A percentile compares a stretch with the other conserved stretches of the same genome.
phyloP scores from a whole-genome alignment of 495 filamentous ascomycete genomes.

The Penicillium desertorum region DNA sequence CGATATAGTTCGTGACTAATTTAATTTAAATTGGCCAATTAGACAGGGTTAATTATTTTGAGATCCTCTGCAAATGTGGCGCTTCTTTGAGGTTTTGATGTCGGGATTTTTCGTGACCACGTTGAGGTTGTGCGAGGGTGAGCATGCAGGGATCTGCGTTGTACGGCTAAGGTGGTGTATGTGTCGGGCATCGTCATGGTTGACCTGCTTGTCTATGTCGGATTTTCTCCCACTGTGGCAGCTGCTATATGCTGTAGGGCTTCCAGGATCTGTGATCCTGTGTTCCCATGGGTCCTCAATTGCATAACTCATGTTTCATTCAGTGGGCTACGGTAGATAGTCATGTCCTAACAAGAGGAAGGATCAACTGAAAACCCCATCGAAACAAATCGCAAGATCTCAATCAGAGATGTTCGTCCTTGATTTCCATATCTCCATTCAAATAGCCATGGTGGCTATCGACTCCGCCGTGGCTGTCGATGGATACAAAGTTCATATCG shows the following conservation, averaged over 20 bases:
- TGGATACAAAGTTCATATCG: neutral
- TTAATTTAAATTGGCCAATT: neutral
- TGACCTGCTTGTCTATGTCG: neutral
- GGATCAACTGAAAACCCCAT: neutral
- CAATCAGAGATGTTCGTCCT: neutral
- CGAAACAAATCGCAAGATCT: neutral
- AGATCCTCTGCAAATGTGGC: neutral
- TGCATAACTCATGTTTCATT: neutral
- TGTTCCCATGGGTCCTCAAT: neutral
- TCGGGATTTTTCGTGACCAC: neutral
- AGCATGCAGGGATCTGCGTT: neutral
- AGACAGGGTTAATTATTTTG: neutral
- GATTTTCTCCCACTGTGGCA: constrained; percentile 1
- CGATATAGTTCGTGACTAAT: neutral
- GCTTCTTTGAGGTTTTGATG: neutral
- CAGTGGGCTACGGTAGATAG: neutral
- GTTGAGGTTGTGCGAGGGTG: neutral
- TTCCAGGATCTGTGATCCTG: neutral
- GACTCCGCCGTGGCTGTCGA: neutral
- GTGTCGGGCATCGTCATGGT: neutral
- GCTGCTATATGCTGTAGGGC: neutral
- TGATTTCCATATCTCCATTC: neutral
- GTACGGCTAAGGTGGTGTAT: constrained; percentile 1
- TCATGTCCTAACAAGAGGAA: neutral
- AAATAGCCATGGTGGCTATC: neutral